Percentiles rank a stretch among this genome's conserved stretches.
These are phyloP conservation scores for Neophaeococcomyces aloes DNA, from an alignment of 2,329 filamentous ascomycete species.

Conservation along the genomic window DNA sequence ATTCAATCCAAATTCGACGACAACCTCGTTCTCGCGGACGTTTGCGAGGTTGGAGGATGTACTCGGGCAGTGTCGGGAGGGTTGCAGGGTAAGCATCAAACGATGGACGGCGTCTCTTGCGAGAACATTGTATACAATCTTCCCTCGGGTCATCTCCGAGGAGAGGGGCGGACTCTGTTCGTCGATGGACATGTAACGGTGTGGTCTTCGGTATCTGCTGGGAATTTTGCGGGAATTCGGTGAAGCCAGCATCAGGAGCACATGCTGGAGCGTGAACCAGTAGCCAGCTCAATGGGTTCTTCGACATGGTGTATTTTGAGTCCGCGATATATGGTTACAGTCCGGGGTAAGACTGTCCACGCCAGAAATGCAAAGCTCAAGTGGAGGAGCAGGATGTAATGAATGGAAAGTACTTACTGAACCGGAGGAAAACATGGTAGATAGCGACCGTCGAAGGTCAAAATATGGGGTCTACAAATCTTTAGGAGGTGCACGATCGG, in stretches of 20 bases:
- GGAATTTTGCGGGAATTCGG: constrained; percentile 13
- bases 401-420: constrained; percentile 10
- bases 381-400: constrained; percentile 2
- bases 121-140: constrained; percentile 14
- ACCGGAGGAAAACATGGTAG: constrained; percentile 10
- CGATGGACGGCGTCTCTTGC: constrained; percentile 15
- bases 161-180: constrained; percentile 7
- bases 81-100: constrained; percentile 18
- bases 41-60: constrained; percentile 6
- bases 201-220: neutral
- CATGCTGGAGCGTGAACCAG: constrained; percentile 16
- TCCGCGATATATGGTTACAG: neutral
- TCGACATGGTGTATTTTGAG: constrained; percentile 9
- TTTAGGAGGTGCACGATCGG: constrained; percentile 2
- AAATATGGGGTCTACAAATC: constrained; percentile 1
- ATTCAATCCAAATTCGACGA: constrained; percentile 14
- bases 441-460: neutral
- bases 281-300: constrained; percentile 15
- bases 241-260: constrained; percentile 19
- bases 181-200: constrained; percentile 8
- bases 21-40: constrained; percentile 13
- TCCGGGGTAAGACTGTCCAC: neutral
- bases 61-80: constrained; percentile 7
- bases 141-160: constrained; percentile 5
- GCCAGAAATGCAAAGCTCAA: neutral